Conservation (phyloP, 257 asterid genomes). For the Lithospermum erythrorhizon region DNA sequence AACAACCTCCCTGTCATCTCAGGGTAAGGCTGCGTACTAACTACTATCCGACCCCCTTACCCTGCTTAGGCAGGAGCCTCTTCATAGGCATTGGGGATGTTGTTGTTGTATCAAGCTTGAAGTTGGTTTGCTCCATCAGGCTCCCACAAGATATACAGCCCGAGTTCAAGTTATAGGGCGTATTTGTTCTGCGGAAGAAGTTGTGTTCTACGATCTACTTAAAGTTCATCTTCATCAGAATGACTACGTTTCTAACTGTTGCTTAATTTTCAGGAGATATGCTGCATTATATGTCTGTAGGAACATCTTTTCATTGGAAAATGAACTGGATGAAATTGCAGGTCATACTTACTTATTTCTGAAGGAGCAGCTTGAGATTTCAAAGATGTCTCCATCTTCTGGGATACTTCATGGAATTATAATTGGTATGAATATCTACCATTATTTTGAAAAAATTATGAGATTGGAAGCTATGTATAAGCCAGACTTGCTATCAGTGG, state of each 20-base stretch:
- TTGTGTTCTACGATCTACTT: background rate
- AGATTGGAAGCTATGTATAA: background rate
- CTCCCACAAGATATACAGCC: no score
- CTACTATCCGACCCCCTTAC: no score
- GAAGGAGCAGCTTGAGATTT: constrained; percentile 66
- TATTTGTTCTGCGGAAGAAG: background rate
- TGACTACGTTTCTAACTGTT: background rate
- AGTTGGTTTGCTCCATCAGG: no score
- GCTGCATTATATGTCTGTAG: constrained; percentile 45
- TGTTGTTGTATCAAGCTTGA: no score
- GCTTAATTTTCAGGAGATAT: constrained; percentile 52
- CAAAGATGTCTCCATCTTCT: constrained; percentile 53
- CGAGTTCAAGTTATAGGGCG: no score
- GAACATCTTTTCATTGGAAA: constrained; percentile 32
- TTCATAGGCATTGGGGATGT: no score
- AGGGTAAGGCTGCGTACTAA: no score
- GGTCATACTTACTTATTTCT: constrained; percentile 72
- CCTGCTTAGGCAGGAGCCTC: no score
- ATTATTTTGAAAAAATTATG: background rate
- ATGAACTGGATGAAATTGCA: constrained; percentile 57
- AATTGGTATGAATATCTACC: constrained; percentile 34
- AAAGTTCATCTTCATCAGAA: background rate
- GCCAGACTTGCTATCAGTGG: background rate
- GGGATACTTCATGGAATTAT: constrained; percentile 77
- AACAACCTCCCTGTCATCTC: no score